Conservation (phyloP, 805 yeast species). For the Pichia sporocuriosa region DNA sequence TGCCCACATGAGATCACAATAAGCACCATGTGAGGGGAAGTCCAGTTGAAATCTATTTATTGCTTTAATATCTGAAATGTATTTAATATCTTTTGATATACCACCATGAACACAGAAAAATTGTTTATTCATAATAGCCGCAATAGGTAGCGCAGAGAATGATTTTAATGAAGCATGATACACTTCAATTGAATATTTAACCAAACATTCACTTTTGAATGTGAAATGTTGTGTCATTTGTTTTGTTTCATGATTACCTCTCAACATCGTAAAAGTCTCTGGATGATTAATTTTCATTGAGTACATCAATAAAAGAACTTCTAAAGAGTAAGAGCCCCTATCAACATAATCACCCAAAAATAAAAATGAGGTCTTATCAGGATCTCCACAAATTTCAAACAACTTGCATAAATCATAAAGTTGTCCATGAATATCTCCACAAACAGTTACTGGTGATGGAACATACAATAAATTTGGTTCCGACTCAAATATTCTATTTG, state of each 20-base stretch:
- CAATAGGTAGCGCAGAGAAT: conserved; percentile 83
- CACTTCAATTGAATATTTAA: conserved; percentile 61
- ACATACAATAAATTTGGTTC: conserved; percentile 80
- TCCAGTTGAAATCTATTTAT: conserved; percentile 85
- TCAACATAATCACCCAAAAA: conserved; percentile 95
- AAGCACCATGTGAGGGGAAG: conserved; percentile 77
- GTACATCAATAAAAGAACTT: conserved; percentile 69
- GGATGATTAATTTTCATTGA: conserved; percentile 74
- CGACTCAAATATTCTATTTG: conserved; percentile 50
- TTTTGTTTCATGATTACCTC: conserved; percentile 94
- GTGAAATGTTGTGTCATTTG: conserved; percentile 94
- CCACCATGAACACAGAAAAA: conserved; percentile 98
- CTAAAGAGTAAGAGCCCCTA: conserved; percentile 86
- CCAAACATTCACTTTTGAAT: conserved; percentile 81
- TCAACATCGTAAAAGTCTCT: conserved; percentile 63
- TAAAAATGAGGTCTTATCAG: conserved; percentile 63
- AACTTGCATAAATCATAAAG: conserved; percentile 82
- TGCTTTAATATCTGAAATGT: conserved; percentile 59
- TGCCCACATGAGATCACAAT: conserved; percentile 95
- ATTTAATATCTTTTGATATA: conserved; percentile 72
- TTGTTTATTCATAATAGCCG: conserved; percentile 89
- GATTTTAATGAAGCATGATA: conserved; percentile 72
- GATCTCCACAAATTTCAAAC: conserved; percentile 91
- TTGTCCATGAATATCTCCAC: conserved; percentile 98
- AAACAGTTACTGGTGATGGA: conserved; percentile 90